Base-by-base conservation (phyloP, 306 rosid species). In the Inga laurina region DNA sequence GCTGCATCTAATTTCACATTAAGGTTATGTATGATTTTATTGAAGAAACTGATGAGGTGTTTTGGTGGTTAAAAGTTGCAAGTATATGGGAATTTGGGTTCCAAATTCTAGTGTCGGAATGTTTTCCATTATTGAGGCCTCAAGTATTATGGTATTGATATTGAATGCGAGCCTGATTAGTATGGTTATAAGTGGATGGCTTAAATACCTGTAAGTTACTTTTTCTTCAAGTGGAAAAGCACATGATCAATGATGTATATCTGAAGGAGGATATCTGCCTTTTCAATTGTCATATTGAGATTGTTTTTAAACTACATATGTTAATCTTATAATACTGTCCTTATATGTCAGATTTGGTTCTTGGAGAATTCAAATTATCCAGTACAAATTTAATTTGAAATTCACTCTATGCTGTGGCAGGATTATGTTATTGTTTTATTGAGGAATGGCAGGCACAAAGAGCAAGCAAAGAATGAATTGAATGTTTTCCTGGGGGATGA, bases 361-460 rank as follows among this genome's bases (percentile, higher is more conserved):
- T 37, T 11, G 22, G 34, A 61, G 21, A 41, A 24, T 32, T 61
- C 44, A 32, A 21, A 48, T 14, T 67, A 21, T 24, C 49, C 27
- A 54, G 66, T 77, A 32, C 69, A 70, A 75, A 54, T 37, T 37
- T 70, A 15, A 68, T 75, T 68, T 78, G 66, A 74, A 81, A 75
- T 74, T 67, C 66, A 46, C 12, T 32, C 62, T 79, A 59, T 87
- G 64, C 79, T 27, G 65, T 75, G 86, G 83, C 97, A 96, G 99
- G 99, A 97, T 79, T 97, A 97, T 78, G 97, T 97, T 44, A 90
- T 97, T 78, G 99, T 97, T 65, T 83, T 97, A 76, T 81, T 97
- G 86, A 97, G 85, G 95, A 97, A 97, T 65, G 98, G 98, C 69
- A 92, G 92, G 87, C 77, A 88, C 77, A 97, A 90, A 88, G 97